A percentile compares a stretch with the other conserved stretches of the same genome.
Conservation (phyloP, 306 rosid genomes). For the Acacia acuminata region DNA sequence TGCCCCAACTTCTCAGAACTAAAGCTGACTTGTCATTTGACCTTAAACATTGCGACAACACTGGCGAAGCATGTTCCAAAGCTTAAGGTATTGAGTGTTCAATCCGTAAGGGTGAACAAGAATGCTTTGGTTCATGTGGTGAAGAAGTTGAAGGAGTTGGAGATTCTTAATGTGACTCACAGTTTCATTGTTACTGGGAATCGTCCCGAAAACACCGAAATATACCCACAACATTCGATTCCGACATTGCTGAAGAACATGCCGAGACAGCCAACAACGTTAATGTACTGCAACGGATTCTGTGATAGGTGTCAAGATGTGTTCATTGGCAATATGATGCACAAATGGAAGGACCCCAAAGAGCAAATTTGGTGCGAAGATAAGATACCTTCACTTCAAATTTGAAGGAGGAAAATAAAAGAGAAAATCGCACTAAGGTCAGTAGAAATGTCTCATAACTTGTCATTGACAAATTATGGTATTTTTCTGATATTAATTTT, state of each 20-base stretch:
- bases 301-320: neutral
- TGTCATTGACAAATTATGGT: too few relatives aligned
- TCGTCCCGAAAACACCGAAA: neutral
- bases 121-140: conserved; percentile 24
- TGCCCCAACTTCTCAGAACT: conserved; percentile 10
- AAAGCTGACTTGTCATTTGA: conserved; percentile 16
- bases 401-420: neutral
- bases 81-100: conserved; percentile 30
- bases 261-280: neutral
- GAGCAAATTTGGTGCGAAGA: neutral
- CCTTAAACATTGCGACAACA: neutral
- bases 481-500: too few relatives aligned
- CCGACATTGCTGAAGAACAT: neutral
- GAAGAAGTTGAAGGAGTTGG: conserved; percentile 4
- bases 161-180: neutral
- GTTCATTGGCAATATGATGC: neutral
- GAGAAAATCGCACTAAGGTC: too few relatives aligned
- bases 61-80: conserved; percentile 3
- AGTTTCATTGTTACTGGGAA: neutral
- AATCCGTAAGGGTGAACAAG: neutral
- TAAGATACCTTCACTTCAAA: neutral
- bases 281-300: neutral
- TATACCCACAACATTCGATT: neutral
- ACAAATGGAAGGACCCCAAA: neutral
- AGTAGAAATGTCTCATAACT: too few relatives aligned